Conservation (phyloP, 2,329 filamentous ascomycete species). For the Davidsoniella eucalypti region DNA sequence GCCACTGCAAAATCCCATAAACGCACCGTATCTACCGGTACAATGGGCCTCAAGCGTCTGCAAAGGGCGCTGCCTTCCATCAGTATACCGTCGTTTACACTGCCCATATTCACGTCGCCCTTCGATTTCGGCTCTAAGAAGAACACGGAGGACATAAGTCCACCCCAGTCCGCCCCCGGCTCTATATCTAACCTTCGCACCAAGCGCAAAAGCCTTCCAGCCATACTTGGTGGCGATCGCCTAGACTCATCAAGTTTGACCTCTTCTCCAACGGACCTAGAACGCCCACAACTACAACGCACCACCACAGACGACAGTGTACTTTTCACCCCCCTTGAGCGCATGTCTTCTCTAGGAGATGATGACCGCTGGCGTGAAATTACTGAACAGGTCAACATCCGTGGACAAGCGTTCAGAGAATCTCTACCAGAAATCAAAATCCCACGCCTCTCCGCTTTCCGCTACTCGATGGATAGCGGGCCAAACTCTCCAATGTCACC, state of each 20-base stretch:
- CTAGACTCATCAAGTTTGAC: neutral
- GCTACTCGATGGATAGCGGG: conserved; percentile 19
- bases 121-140: conserved; percentile 6
- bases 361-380: conserved; percentile 67
- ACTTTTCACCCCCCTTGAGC: conserved; percentile 57
- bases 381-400: conserved; percentile 70
- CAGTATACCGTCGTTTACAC: conserved; percentile 3
- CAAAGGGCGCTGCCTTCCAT: conserved; percentile 5
- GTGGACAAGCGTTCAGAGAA: conserved; percentile 80
- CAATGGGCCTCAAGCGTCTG: conserved; percentile 1
- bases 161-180: conserved; percentile 16
- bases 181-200: conserved; percentile 35
- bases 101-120: conserved; percentile 6
- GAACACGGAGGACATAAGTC: neutral
- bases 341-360: conserved; percentile 70
- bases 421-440: conserved; percentile 65
- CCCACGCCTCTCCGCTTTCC: conserved; percentile 41
- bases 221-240: neutral
- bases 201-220: conserved; percentile 1
- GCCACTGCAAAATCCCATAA: neutral
- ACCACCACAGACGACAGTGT: conserved; percentile 48
- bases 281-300: neutral
- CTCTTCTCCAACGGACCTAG: neutral
- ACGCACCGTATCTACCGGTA: conserved; percentile 3
- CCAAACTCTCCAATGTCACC: conserved; percentile 12